Conservation (phyloP, 352 stramenopile genomes). For the Blastocystis hominis region DNA sequence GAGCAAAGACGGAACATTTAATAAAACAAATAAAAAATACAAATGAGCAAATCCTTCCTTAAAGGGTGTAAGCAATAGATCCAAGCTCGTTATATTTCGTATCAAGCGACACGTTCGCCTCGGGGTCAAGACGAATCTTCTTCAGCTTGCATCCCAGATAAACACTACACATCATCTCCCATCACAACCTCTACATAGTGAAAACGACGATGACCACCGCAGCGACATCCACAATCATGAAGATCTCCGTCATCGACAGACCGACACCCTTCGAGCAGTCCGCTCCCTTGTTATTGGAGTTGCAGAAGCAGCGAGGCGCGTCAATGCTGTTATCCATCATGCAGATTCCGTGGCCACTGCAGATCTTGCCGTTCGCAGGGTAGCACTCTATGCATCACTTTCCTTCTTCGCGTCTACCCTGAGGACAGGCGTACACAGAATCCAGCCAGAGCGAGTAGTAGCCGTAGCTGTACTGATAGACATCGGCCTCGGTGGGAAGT, state of each 20-base stretch:
- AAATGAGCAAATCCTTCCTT: slow-evolving; percentile 41
- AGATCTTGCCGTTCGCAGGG: neutral
- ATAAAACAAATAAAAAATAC: neutral
- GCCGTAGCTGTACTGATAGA: neutral
- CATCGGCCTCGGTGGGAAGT: neutral
- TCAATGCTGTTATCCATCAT: slow-evolving; percentile 6
- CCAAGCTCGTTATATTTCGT: slow-evolving; percentile 47
- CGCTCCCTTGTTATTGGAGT: slow-evolving; percentile 8
- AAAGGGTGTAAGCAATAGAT: slow-evolving; percentile 46
- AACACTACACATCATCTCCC: neutral
- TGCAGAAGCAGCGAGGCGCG: slow-evolving; percentile 47
- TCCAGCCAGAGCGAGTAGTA: slow-evolving; percentile 40
- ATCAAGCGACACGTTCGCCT: slow-evolving; percentile 39
- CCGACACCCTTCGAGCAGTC: slow-evolving; percentile 49
- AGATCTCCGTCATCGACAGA: slow-evolving; percentile 29
- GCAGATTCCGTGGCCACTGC: slow-evolving; percentile 50
- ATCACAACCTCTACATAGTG: neutral
- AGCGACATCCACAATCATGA: slow-evolving; percentile 40
- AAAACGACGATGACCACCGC: slow-evolving; percentile 7
- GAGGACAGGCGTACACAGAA: slow-evolving; percentile 48
- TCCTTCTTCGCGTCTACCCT: neutral
- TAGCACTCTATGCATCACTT: neutral
- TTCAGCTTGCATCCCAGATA: slow-evolving; percentile 30
- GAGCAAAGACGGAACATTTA: slow-evolving; percentile 18
- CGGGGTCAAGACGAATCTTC: slow-evolving; percentile 47